Evolutionary conservation across 805 yeast species (phyloP), one percentile per base, ranked within the genome.

Genomic region (Metschnikowia continentalis): DNA sequence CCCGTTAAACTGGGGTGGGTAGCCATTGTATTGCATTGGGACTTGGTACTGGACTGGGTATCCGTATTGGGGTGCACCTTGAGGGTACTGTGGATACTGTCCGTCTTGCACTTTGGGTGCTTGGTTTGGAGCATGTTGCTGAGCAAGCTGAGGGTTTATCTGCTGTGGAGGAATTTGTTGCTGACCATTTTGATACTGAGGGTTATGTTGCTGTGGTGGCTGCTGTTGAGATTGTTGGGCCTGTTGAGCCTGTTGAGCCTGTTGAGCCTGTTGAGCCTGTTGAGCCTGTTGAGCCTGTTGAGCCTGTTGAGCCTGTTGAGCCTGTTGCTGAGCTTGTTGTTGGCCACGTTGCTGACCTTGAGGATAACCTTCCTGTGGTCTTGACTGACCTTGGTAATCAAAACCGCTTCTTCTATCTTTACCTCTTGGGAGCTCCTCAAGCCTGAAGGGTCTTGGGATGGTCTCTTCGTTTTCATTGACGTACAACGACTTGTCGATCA

Each of bases 401-500:
- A 70, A 72, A 6, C 54, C 56, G 20, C 35, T 43, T 37, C 48
- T 48, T 32, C 50, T 51, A 22, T 67, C 72, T 54, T 69, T 76
- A 57, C 74, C 76, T 56, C 67, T 70, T 55, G 84, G 83, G 60
- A 79, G 67, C 43, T 75, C 73, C 55, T 86, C 86, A 52, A 87
- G 79, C 61, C 88, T 88, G 78, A 89, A 86, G n/a, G 96, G 96
- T 66, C 83, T 83, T 62, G 97, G 97, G 51, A 90, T 87, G 19
- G 83, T 75, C 19, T 80, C 81, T 47, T 80, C 78, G 65, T 88
- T 84, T 51, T 85, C 87, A 42, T 91, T 92, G 48, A 91, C 98
- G 65, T 94, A 94, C 60, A 94, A 78, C 13, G 86, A 78, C 69
- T 83, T 85, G 72, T 94, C 98, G 62, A 94, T 94, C 47, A 82